Base-by-base conservation (phyloP, 495 filamentous ascomycete species). In the Rhypophila decipiens region DNA sequence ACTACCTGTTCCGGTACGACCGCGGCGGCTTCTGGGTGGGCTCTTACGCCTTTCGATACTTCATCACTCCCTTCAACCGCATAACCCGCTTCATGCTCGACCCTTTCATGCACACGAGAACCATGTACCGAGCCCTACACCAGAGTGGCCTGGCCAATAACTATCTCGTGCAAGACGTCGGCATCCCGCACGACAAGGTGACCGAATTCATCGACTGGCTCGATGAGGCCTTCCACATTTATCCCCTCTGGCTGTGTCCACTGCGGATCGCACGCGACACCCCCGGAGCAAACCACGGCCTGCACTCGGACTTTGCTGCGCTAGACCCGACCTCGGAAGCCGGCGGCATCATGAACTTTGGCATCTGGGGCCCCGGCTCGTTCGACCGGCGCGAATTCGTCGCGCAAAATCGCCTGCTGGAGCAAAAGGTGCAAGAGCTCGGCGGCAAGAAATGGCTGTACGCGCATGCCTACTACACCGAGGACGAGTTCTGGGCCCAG, bases 361-460 rank as follows among this genome's bases (percentile, higher is more conserved):
- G 76, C n/a, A 66, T 79, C 1, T 79, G 76, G 75, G 76, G 76
- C 7, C 70, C 65, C 59, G 73, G 73, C 13, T 72, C 73, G 0
- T 38, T 52, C 5, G 47, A 69, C 29, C 63, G 59, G 12, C 51
- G 43, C 8, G 58, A 65, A 23, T 76, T 76, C 52, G 62, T 87
- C 5, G 48, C 52, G 0, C 74, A 73, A 43, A 88, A 90, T 63
- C 72, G 79, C 3, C 72, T 72, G 13, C 63, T 91, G 5, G 87
- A 91, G 62, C 51, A 58, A 0, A 79, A 80, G 45, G 71, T 90
- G 8, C 68, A 64, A 9, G 76, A 77, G 44, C 70, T 90, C 2
- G 78, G 81, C n/a, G 87, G 87, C 5, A 76, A 72, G 65, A 79
- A 79, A 62, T 79, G 76, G 75, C 60, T 79, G 22, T 79, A 83